Evolutionary conservation across 352 stramenopile genomes (phyloP).

Genomic region (Phytophthora pluvialis): DNA sequence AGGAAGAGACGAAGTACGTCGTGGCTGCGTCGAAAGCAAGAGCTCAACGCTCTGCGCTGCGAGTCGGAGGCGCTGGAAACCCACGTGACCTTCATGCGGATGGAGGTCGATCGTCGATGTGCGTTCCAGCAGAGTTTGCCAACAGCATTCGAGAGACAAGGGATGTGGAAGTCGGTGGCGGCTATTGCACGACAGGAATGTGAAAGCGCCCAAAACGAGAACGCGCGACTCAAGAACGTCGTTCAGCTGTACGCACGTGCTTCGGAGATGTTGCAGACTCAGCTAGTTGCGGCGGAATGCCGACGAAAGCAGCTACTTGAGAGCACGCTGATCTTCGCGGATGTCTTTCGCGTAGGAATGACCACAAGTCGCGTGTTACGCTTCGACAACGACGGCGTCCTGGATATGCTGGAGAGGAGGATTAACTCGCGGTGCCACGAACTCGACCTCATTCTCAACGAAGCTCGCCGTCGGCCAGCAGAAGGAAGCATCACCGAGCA

Average conservation of each 20-base stretch:
- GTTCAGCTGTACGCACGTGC: constrained; percentile 8
- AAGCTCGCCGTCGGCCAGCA: constrained; percentile 1
- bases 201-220: constrained; percentile 17
- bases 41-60: constrained; percentile 20
- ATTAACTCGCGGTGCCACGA: constrained; percentile 23
- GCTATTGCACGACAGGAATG: constrained; percentile 17
- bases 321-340: neutral
- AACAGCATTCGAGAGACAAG: constrained; percentile 2
- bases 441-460: constrained; percentile 12
- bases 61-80: constrained; percentile 18
- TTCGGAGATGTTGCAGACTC: constrained; percentile 7
- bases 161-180: constrained; percentile 25
- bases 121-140: neutral
- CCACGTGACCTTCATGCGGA: constrained; percentile 11
- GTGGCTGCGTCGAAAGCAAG: constrained; percentile 40
- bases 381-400: constrained; percentile 11
- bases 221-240: constrained; percentile 10
- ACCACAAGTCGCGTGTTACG: neutral
- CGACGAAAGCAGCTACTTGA: constrained; percentile 5
- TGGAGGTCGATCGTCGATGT: constrained; percentile 1
- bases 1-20: constrained; percentile 27
- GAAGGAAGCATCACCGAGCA: constrained; percentile 4
- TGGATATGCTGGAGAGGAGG: constrained; percentile 15
- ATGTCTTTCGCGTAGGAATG: constrained; percentile 17
- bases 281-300: constrained; percentile 3